phyloP scores from a whole-genome alignment of 805 yeast genomes.

The Spathaspora sp. region DNA sequence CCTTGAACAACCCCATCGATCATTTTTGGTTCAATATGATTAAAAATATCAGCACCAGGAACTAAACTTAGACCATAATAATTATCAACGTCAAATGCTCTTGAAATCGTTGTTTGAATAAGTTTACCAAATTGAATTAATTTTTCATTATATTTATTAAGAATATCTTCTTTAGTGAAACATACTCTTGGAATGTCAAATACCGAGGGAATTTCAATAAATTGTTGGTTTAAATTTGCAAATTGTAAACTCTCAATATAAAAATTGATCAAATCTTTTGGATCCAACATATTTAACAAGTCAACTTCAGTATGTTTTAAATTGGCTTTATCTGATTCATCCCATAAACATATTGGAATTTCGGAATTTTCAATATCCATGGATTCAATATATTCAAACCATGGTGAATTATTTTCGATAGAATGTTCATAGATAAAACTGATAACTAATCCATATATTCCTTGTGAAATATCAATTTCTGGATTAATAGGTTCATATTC shows the following conservation, averaged over 20 bases:
- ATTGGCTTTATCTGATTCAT: conserved; percentile 39
- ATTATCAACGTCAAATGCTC: conserved; percentile 79
- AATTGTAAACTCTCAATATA: conserved; percentile 39
- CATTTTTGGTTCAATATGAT: conserved; percentile 50
- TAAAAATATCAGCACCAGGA: conserved; percentile 89
- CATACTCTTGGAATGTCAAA: conserved; percentile 14
- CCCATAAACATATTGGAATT: conserved; percentile 69
- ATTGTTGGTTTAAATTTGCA: conserved; percentile 26
- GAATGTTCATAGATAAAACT: conserved; percentile 71
- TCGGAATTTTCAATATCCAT: conserved; percentile 36
- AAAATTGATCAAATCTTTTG: conserved; percentile 37
- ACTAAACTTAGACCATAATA: conserved; percentile 75
- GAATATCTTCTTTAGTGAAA: conserved; percentile 13
- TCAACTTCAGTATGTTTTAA: conserved; percentile 63
- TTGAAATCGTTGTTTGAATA: conserved; percentile 61
- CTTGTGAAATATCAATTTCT: conserved; percentile 39
- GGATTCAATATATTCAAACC: conserved; percentile 64
- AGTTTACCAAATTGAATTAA: conserved; percentile 52
- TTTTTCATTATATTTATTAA: conserved; percentile 12
- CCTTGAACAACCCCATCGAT: conserved; percentile 11
- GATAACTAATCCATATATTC: conserved; percentile 63
- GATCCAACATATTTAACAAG: conserved; percentile 55
- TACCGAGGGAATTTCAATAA: conserved; percentile 35
- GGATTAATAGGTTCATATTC: conserved; percentile 39
- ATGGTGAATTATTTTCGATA: conserved; percentile 61